These are phyloP conservation scores for Leccinum subrobustum DNA, from an alignment of 1,284 basidiomycete genomes.

Conservation along the genomic window DNA sequence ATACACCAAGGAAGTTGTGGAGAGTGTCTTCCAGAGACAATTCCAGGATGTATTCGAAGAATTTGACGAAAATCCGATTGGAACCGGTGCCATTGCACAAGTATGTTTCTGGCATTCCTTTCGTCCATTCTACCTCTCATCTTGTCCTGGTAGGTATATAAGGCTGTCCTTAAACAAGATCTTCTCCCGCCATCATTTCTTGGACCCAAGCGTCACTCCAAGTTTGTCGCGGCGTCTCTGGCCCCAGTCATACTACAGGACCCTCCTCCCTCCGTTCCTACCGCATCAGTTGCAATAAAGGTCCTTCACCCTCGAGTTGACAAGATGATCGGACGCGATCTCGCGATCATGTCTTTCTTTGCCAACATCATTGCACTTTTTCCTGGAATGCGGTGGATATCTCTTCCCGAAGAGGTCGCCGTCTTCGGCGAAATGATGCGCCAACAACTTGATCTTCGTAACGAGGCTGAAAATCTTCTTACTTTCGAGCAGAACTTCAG, in stretches of 20 bases:
- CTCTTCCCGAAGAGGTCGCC: slow-evolving; percentile 91
- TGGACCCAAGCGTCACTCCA: slow-evolving; percentile 59
- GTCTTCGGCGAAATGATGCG: slow-evolving; percentile 99
- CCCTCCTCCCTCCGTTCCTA: slow-evolving; percentile 66
- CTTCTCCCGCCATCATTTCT: slow-evolving; percentile 82
- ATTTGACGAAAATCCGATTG: slow-evolving; percentile 87
- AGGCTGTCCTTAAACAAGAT: slow-evolving; percentile 80
- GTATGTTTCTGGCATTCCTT: slow-evolving; percentile 41
- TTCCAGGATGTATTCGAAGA: slow-evolving; percentile 93
- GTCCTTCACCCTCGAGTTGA: slow-evolving; percentile 87
- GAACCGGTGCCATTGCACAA: slow-evolving; percentile 98
- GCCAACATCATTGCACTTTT: slow-evolving; percentile 77
- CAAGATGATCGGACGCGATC: slow-evolving; percentile 84
- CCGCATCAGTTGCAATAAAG: slow-evolving; percentile 92
- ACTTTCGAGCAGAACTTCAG: slow-evolving; percentile 89
- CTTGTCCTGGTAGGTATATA: slow-evolving; percentile 64
- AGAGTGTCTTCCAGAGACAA: slow-evolving; percentile 77
- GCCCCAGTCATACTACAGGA: slow-evolving; percentile 57
- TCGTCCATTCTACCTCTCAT: neutral
- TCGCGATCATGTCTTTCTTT: slow-evolving; percentile 94
- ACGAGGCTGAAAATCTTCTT: slow-evolving; percentile 88
- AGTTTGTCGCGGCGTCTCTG: slow-evolving; percentile 46
- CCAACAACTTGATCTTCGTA: slow-evolving; percentile 88
- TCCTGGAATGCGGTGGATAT: slow-evolving; percentile 96
- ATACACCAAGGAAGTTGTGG: slow-evolving; percentile 84